Percentiles rank a stretch among this genome's conserved stretches.
Conservation (phyloP, 2,329 filamentous ascomycete genomes). For the Orbilia oligospora region DNA sequence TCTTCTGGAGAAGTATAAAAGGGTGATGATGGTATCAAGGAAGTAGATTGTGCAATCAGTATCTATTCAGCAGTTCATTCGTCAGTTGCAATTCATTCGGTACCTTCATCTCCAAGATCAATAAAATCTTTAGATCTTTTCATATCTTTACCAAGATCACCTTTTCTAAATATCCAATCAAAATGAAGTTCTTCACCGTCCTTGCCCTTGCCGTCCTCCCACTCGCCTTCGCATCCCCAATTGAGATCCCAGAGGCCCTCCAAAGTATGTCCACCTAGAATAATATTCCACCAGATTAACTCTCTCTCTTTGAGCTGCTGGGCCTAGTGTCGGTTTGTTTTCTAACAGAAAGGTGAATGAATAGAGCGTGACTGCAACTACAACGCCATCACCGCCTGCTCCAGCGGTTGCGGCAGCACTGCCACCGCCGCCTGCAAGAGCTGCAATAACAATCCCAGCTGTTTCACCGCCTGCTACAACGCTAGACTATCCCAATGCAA, state of each 20-base stretch:
- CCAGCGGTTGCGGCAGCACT: background rate
- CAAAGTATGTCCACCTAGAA: background rate
- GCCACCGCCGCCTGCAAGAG: background rate
- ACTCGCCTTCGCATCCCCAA: constrained; percentile 30
- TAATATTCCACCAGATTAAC: no score
- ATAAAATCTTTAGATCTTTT: background rate
- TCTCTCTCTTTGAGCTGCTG: background rate
- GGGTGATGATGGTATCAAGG: constrained; percentile 17
- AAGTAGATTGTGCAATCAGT: constrained; percentile 2
- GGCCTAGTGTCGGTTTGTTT: background rate
- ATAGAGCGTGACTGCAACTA: constrained; percentile 28
- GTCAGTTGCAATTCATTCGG: background rate
- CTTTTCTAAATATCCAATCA: no score
- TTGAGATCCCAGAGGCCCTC: constrained; percentile 20
- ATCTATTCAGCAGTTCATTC: constrained; percentile 13
- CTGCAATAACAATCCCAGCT: constrained; percentile 27
- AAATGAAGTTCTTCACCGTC: constrained; percentile 50
- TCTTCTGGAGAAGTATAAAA: constrained; percentile 21
- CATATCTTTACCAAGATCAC: no score
- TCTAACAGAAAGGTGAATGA: background rate
- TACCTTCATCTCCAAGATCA: background rate
- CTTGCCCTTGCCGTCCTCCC: constrained; percentile 31
- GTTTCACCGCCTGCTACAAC: constrained; percentile 17
- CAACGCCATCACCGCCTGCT: constrained; percentile 18
- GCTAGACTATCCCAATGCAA: constrained; percentile 1